These are phyloP conservation scores for Saccharomycopsis sp. DNA, from an alignment of 805 yeast genomes.

Conservation along the genomic window DNA sequence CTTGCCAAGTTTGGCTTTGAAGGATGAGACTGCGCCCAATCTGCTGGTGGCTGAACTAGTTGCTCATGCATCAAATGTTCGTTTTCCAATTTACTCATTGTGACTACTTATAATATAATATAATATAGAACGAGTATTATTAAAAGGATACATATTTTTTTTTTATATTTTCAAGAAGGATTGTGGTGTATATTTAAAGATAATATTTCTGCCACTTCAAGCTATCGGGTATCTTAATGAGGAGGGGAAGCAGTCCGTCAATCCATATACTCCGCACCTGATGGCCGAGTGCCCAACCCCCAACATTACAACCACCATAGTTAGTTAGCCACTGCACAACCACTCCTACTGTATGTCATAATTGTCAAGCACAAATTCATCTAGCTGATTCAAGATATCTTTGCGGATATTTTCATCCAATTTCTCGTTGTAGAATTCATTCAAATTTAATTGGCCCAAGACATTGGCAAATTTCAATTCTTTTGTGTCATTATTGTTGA, in stretches of 20 bases:
- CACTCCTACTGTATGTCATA: conserved; percentile 11
- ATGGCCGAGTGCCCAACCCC: too few species aligned
- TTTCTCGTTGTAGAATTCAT: conserved; percentile 15
- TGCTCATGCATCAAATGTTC: conserved; percentile 28
- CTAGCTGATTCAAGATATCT: conserved; percentile 9
- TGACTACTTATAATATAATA: too few species aligned
- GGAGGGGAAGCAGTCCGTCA: background rate
- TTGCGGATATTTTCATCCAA: conserved; percentile 10
- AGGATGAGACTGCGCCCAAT: conserved; percentile 29
- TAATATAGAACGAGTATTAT: background rate
- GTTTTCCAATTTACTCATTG: conserved; percentile 24
- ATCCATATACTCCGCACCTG: background rate
- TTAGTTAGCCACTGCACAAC: background rate
- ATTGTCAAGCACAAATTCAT: conserved; percentile 16
- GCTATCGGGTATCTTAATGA: background rate
- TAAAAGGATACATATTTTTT: background rate
- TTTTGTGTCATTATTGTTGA: conserved; percentile 4
- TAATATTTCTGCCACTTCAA: too few species aligned
- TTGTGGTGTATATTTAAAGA: too few species aligned
- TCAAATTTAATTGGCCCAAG: conserved; percentile 14
- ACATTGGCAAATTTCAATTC: conserved; percentile 16
- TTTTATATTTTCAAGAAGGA: too few species aligned
- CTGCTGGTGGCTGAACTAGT: conserved; percentile 24
- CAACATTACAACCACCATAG: too few species aligned
- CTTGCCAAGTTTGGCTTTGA: conserved; percentile 41